These are phyloP conservation scores for Vitellaria paradoxa DNA, from an alignment of 179 eudicot species.

Conservation along the genomic window DNA sequence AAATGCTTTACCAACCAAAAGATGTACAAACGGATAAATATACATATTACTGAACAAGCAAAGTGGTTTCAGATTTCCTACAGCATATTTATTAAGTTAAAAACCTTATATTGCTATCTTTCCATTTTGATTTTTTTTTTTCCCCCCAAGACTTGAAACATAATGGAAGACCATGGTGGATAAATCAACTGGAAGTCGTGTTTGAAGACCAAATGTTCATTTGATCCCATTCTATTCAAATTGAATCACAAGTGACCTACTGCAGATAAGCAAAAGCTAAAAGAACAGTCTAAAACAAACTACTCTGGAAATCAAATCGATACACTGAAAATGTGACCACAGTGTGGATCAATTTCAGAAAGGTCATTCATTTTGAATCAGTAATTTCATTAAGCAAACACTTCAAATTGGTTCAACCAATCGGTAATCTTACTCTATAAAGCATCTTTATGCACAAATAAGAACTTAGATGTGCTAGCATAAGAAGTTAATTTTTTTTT, in stretches of 20 bases:
- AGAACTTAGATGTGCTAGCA: not conserved
- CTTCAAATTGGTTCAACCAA: not conserved
- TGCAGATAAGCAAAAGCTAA: not conserved
- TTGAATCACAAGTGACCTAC: not conserved
- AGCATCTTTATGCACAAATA: not conserved
- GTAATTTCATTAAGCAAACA: not conserved
- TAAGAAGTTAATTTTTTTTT: not conserved
- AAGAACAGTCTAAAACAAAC: not conserved
- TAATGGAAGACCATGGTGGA: not conserved
- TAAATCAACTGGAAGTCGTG: not conserved
- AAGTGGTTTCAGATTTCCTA: not conserved
- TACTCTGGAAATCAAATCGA: not conserved
- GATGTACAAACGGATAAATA: not conserved
- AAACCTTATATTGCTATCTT: not conserved
- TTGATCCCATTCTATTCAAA: not conserved
- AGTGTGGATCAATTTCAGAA: not conserved
- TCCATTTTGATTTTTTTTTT: not conserved
- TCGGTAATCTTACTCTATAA: not conserved
- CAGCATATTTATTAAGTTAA: not conserved
- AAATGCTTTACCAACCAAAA: not conserved
- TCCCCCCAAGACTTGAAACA: not conserved
- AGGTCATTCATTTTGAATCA: constrained; percentile 5
- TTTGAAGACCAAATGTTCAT: not conserved
- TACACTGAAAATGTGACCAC: not conserved
- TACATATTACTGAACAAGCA: not conserved